Evolutionary conservation across 768 basidiomycete species (phyloP), one percentile per base, ranked within the genome.

Genomic region (Coprinellus aureogranulatus): DNA sequence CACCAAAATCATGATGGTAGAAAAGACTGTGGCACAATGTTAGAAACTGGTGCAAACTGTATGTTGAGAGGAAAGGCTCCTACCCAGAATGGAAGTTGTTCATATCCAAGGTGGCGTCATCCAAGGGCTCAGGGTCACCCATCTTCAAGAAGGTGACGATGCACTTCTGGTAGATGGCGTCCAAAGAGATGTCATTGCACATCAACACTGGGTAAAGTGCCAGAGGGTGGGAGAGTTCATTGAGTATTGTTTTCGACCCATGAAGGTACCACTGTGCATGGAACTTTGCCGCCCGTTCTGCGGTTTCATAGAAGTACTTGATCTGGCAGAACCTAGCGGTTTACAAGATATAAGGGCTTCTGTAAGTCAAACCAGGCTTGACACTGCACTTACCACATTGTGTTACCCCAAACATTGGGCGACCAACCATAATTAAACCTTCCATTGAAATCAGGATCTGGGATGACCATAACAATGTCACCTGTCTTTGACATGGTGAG

Each of bases 211-310:
- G 72, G 62, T 79, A 87, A 0, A 90, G 72, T 0, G 80, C 76
- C 57, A 81, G 79, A 0, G 88, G 77, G 55, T 91, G 88, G 0
- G 87, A 78, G 0, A 80, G 77, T 62, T 91, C 84, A 61, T 89
- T 85, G 1, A 90, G 72, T 10, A 87, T 61, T 0, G 87, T 89
- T 61, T 86, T 83, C 12, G 79, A 82, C 10, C 84, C 84, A 71
- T 89, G 89, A 8, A 75, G 71, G 56, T 83, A 77, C 89, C 89
- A 91, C 55, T 87, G 86, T 1, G 80, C 87, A 67, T 91, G 89
- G 54, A 88, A 85, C 71, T 75, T 78, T 64, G 69, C 25, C 44
- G 64, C 55, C 58, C 57, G 45, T 55, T 59, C 27, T 61, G 59
- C 16, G 55, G 40, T 8, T 65, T 86, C 80, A 59, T 80, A 87